Evolutionary conservation across 179 eudicot genomes (phyloP), one percentile per base, ranked within the genome.

Genomic region (Silene coronaria): DNA sequence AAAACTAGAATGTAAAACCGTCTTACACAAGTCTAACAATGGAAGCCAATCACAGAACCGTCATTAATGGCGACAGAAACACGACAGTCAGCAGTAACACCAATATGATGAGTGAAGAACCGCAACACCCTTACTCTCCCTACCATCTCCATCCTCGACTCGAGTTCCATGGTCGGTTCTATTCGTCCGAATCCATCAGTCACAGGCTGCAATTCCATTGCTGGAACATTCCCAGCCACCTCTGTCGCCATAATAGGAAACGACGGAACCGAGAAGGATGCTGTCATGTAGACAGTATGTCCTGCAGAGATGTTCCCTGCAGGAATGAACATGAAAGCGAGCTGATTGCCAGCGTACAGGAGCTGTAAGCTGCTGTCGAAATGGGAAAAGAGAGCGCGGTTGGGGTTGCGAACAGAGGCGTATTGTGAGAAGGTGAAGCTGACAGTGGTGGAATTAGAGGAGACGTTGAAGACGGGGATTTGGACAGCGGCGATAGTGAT

Each of bases 261-360:
- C 0, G 90, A 70, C 83, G 87, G 71, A 1, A 93, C 95, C 27
- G 88, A 78, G 62, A 93, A 93, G 0, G 90, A 86, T 13, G 95
- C 95, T 0, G 90, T 82, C 87, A 93, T 87, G 78, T 80, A 84
- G 79, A 82, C 85, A 0, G 88, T 89, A 70, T 67, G 69, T 0
- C 93, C 89, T 30, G 88, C 80, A 60, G 19, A 76, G 75, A 93
- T 86, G 62, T 81, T 84, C 0, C 97, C 95, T 61, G 97, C 91
- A 51, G 97, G 97, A 24, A 92, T 81, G 86, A 87, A 91, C 92
- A 92, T 81, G 88, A 91, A 89, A 0, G 94, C 97, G 4, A 92
- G 80, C 75, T 87, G 95, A 57, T 51, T 82, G 24, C 92, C 92
- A 64, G 86, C 70, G 85, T 91, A 85, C 67, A 89, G 84, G 17